Percentiles rank a stretch among this genome's conserved stretches.
phyloP scores from a whole-genome alignment of 2,329 filamentous ascomycete species.

The Fusarium sarcochroum region DNA sequence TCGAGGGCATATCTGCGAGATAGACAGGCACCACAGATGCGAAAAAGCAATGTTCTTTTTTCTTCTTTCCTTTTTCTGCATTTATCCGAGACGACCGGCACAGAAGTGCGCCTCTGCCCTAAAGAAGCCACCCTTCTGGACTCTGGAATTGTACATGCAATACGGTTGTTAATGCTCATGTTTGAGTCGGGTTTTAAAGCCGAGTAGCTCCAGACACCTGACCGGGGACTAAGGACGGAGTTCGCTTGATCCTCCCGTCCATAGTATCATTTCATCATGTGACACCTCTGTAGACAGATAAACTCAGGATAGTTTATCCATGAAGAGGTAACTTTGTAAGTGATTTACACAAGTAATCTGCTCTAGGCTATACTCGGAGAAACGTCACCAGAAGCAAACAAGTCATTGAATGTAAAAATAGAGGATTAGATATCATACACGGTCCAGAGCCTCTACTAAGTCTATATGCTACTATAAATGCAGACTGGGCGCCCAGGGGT shows the following conservation, averaged over 20 bases:
- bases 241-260: not conserved
- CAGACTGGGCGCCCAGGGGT: conserved; percentile 10
- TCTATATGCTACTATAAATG: conserved; percentile 43
- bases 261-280: not conserved
- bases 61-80: not conserved
- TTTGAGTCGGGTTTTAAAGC: conserved; percentile 14
- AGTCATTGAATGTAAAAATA: conserved; percentile 30
- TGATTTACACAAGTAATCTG: no score
- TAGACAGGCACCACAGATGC: conserved; percentile 11
- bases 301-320: not conserved
- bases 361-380: no score
- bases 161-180: not conserved
- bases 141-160: not conserved
- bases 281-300: not conserved
- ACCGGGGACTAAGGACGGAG: not conserved
- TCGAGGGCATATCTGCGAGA: conserved; percentile 15
- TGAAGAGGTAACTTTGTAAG: no score
- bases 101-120: not conserved
- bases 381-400: conserved; percentile 12
- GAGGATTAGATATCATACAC: conserved; percentile 48
- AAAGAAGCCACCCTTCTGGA: no score
- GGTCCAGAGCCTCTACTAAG: conserved; percentile 41
- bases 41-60: conserved; percentile 24
- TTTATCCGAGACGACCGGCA: conserved; percentile 7
- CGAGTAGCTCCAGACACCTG: not conserved